Conservation (phyloP, 257 asterid genomes). For the Nicotiana benthamiana region DNA sequence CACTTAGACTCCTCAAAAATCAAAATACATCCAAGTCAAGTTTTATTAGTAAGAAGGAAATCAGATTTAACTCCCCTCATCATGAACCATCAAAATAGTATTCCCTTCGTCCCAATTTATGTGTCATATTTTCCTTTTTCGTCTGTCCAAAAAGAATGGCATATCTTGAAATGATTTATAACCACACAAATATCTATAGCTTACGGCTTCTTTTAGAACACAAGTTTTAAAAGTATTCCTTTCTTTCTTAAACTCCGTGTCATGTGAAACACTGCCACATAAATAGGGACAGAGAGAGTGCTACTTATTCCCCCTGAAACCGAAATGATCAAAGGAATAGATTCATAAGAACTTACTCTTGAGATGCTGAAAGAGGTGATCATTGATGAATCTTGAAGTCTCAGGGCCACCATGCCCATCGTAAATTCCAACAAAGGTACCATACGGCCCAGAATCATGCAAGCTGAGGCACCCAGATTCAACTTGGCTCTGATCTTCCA, state of each 20-base stretch:
- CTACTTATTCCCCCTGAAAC: not conserved
- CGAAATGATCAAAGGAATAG: not conserved
- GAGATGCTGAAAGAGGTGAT: slow-evolving; percentile 53
- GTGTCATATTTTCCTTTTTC: too few species aligned
- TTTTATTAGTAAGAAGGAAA: not conserved
- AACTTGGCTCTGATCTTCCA: slow-evolving; percentile 67
- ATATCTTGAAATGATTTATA: too few species aligned
- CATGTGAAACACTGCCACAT: too few species aligned
- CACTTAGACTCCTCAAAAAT: not conserved
- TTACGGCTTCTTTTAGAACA: too few species aligned
- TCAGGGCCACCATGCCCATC: slow-evolving; percentile 78
- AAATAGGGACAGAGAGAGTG: too few species aligned
- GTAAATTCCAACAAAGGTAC: slow-evolving; percentile 59
- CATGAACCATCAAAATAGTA: not conserved
- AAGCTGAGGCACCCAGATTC: slow-evolving; percentile 54
- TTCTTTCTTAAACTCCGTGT: too few species aligned
- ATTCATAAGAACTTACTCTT: slow-evolving; percentile 36
- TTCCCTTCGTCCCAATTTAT: not conserved
- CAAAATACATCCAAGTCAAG: not conserved
- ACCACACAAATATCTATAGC: too few species aligned
- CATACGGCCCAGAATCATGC: slow-evolving; percentile 51
- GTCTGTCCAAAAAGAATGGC: too few species aligned
- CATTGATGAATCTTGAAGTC: slow-evolving; percentile 54
- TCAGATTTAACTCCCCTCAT: not conserved
- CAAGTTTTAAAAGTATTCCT: too few species aligned